phyloP scores from a whole-genome alignment of 768 basidiomycete species.

The Dacryopinax spathularia region DNA sequence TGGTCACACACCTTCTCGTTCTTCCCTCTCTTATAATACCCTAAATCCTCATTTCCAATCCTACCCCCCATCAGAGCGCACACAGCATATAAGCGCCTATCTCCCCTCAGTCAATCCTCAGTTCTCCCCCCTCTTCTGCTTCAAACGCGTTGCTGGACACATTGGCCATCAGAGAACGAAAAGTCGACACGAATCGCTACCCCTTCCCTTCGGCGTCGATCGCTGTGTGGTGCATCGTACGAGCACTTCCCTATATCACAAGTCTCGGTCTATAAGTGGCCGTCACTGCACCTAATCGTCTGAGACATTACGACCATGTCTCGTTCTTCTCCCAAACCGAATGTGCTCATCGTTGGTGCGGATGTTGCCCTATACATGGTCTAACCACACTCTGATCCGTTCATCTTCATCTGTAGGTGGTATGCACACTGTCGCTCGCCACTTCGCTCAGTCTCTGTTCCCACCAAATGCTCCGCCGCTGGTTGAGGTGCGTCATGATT shows the following conservation, averaged over 20 bases:
- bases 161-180: neutral
- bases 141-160: neutral
- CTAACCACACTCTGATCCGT: neutral
- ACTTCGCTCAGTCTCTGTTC: constrained; percentile 52
- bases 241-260: neutral
- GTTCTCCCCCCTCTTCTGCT: no score
- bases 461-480: constrained; percentile 52
- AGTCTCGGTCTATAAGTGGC: neutral
- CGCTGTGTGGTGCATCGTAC: neutral
- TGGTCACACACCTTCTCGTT: neutral
- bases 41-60: no score
- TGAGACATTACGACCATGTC: neutral
- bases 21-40: neutral
- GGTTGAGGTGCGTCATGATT: constrained; percentile 62
- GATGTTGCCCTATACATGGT: constrained; percentile 8
- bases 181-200: neutral
- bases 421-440: constrained; percentile 62
- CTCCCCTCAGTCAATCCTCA: no score
- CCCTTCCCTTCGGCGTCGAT: neutral
- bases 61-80: no score
- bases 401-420: constrained; percentile 39
- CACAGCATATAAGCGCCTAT: neutral
- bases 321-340: constrained; percentile 34
- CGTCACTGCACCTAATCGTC: neutral
- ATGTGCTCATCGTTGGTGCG: constrained; percentile 65